Base-by-base conservation (phyloP, 106 monocot genomes). In the Triglochin maritima region DNA sequence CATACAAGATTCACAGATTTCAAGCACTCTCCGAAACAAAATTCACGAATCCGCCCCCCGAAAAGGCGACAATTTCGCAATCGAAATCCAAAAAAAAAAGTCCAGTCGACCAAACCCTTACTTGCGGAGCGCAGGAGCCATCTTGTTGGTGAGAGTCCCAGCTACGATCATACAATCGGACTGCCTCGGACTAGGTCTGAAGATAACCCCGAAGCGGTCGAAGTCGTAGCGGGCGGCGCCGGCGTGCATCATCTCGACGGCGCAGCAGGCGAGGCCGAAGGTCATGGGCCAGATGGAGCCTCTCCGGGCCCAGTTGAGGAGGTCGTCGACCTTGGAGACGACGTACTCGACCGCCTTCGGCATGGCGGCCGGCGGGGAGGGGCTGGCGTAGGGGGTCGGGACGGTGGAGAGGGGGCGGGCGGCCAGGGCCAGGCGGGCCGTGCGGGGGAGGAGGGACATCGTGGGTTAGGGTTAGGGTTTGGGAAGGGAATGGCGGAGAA, bases 131-230 rank as follows among this genome's bases (percentile, higher is more conserved):
- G 96, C 96, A 15, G 96, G 75, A 50, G 75, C 75, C 75, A 75
- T 75, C 68, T 75, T 75, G 60, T 75, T 75, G 52, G 67, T 68
- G 55, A 98, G 84, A 47, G 96, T 98, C 15, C 96, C 96, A 9
- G 96, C 96, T 4, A 98, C 96, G 69, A 98, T 98, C 96, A 98
- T 98, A 72, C 96, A 98, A 63, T 98, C 96, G 41, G 96, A 91
- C 79, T 98, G 96, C 45, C 96, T 80, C 2, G 96, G 96, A 63
- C 91, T 91, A 9, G 96, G 96, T 50, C 96, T 79, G 75, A 98
- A 98, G 65, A 98, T 98, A 6, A 98, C 86, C 5, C 96, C 96
- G 53, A 98, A 98, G 0, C 96, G 81, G 69, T 98, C 96, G 44
- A 98, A 77, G 76, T 98, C 96, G 72, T 98, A 98, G 13, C 96